Evolutionary conservation across 192 early-diverging fungal genomes (phyloP), one percentile per base, ranked within the genome.

Genomic region (Pecoramyces ruminantium): DNA sequence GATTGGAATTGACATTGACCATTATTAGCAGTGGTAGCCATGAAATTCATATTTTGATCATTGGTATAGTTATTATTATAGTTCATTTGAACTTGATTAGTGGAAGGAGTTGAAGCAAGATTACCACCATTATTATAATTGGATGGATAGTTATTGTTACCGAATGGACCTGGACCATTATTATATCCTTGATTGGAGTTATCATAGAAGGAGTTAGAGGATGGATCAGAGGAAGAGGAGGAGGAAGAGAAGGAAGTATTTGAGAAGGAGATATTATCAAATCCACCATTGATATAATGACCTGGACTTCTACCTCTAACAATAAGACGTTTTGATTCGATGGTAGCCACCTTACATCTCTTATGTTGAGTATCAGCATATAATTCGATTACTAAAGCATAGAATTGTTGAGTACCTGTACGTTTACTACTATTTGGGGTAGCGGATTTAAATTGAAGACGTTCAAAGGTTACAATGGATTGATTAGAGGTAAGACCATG

Each of bases 391-490:
- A 89, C 84, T 67, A 98, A 87, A 28, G 91, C 88, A 82, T 96
- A 96, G 86, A 95, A 97, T 83, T 98, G 97, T 85, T 98, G 97
- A 13, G 95, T 94, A 16, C 93, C 94, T 25, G 94, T 86, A 67
- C 96, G 91, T 85, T 95, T 95, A 79, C 93, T 94, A 82, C 95
- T 97, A 85, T 97, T 98, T 34, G 95, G 94, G 0, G 97, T 98
- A n/a, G 96, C 96, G 0, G 93, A 93, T 83, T 98, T 98, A 91
- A 98, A 98, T 87, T 98, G 97, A 42, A 98, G 88, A 39, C 97
- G 90, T 80, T 98, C 96, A 84, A 95, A 98, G 58, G 94, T 93
- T 16, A 92, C 91, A 0, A 30, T 67, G 8, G 25, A 67, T 67
- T 67, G 51, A n/a, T 67, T 67, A n/a, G 51, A 67, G 18, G 21